Evolutionary conservation across 169 alveolate genomes (phyloP), one percentile per base, ranked within the genome.

Genomic region (Miamiensis avidus): DNA sequence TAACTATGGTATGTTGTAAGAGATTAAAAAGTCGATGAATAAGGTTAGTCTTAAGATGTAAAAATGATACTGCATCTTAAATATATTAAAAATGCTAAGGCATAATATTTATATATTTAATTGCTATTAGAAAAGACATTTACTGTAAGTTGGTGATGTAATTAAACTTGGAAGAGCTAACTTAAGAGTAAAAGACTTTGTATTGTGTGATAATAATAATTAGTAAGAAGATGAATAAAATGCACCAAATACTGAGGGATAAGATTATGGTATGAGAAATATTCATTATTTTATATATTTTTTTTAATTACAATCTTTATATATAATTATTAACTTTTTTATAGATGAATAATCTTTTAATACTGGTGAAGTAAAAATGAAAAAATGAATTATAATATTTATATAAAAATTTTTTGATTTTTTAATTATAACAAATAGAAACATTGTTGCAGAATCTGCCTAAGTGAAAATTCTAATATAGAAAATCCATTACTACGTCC

Each of bases 401-500:
- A n/a, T n/a, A n/a, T 49, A 49, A 11, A 49, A 49, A 4, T 49
- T 49, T 11, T 49, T 49, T 49, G 4, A 11, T 49, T 11, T 49
- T 4, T 49, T 11, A 11, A 4, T 49, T 49, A 11, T 49, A 49
- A 11, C 20, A 11, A 11, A 11, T 49, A 49, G 69, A 49, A 49
- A 49, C 69, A 49, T 49, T 49, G 69, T 49, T 49, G 87, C 74
- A 82, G 87, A 73, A 75, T 82, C 65, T 94, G 95, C 92, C 79
- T 75, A 31, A 83, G 89, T 72, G 94, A 88, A 32, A 76, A 49
- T n/a, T 75, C 65, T 34, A 88, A 76, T 4, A 29, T 49, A 6
- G 87, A 82, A 34, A 92, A 94, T 91, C 97, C 97, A 26, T 79
- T 94, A 78, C 76, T 94, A n/a, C 78, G 85, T 64, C 88, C 95